Conservation (phyloP, 805 yeast genomes). For the Wickerhamiella brachini region DNA sequence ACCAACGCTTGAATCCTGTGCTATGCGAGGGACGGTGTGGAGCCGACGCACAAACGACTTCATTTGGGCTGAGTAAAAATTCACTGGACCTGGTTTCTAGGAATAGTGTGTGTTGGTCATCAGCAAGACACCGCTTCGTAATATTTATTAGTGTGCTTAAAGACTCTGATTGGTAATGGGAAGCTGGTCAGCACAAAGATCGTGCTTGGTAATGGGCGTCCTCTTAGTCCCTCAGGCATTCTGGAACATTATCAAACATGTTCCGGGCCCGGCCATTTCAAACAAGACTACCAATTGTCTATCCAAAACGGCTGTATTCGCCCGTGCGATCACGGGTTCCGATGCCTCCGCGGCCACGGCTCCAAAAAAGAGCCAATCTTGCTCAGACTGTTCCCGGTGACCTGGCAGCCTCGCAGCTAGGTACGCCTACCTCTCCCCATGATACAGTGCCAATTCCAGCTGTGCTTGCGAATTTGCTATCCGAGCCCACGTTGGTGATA, state of each 20-base stretch:
- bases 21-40: constrained; percentile 53
- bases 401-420: constrained; percentile 2
- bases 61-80: neutral
- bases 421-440: constrained; percentile 1
- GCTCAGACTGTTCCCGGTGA: neutral
- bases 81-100: too few species aligned
- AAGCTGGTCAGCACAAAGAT: too few species aligned
- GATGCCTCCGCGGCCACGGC: constrained; percentile 7
- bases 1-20: constrained; percentile 32
- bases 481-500: constrained; percentile 72
- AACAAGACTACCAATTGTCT: neutral
- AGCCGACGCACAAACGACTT: constrained; percentile 22
- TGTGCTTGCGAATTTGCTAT: constrained; percentile 46
- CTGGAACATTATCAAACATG: neutral
- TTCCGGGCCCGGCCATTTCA: neutral
- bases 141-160: too few species aligned
- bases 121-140: too few species aligned
- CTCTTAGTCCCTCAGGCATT: too few species aligned
- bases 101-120: too few species aligned
- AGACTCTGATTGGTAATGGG: too few species aligned
- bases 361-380: neutral
- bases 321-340: constrained; percentile 12
- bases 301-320: constrained; percentile 4
- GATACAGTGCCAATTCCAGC: neutral
- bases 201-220: too few species aligned